Base-by-base conservation (phyloP, 768 basidiomycete genomes). In the Pholiota molesta region DNA sequence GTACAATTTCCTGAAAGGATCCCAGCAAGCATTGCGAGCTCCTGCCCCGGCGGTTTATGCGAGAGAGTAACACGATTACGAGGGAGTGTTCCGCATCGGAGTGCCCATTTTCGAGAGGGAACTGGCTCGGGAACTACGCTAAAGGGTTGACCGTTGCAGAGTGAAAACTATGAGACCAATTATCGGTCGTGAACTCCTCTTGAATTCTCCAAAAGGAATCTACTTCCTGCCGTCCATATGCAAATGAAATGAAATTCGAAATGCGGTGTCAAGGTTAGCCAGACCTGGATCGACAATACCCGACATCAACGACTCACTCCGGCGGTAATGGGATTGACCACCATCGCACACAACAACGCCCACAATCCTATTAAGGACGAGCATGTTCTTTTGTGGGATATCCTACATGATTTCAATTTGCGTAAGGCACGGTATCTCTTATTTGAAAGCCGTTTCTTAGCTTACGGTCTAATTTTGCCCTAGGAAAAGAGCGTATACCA, bases 401-500 rank as follows among this genome's bases (percentile, higher is more conserved):
- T 37, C 13, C 35, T 16, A 11, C 35, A 37, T 26, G 35, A 10
- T 3, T 37, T 37, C 13, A 37, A 37, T 37, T 16, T 37, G 13
- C 35, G 35, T 37, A 11, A 37, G 11, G 11, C 11, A 16, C 35
- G 35, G 35, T 37, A 37, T 61, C 37, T 45, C 40, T 49, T 31
- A 31, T 39, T 19, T 53, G n/a, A 16, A 33, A n/a, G 17, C 29
- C 10, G 2, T 54, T 42, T 28, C n/a, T 58, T 58, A 60, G 45
- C 13, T 52, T 57, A 35, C 35, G 10, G 23, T 14, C 56, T 23
- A 58, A 35, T 21, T 58, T 55, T 55, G 44, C 42, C 23, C 39
- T 65, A 17, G 35, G 31, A n/a, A 65, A 44, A 52, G 47, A 65
- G 14, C 5, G 19, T 2, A 31, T 14, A 37, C 13, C 11, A 37